These are phyloP conservation scores for Styphnolobium japonicum DNA, from an alignment of 306 rosid species.

Conservation along the genomic window DNA sequence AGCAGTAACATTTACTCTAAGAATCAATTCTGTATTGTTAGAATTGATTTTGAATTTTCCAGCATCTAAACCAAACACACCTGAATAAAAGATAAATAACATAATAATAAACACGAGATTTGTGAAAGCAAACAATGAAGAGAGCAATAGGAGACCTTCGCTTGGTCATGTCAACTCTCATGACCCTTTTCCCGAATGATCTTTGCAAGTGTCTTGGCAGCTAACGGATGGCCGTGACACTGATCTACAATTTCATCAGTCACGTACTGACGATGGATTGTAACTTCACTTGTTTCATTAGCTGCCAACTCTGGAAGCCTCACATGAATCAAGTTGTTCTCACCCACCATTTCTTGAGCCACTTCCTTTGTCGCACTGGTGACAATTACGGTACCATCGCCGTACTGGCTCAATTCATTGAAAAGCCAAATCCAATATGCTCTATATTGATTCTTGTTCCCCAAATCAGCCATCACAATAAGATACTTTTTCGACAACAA, in stretches of 20 bases:
- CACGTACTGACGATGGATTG: no score
- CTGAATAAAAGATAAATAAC: no score
- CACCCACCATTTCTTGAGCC: no score
- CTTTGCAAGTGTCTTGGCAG: slow-evolving; percentile 39
- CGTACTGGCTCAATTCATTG: background rate
- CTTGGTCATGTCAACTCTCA: slow-evolving; percentile 7
- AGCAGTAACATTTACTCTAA: no score
- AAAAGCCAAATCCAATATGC: slow-evolving; percentile 17
- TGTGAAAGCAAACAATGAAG: no score
- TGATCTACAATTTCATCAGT: slow-evolving; percentile 33
- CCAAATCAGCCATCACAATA: slow-evolving; percentile 41
- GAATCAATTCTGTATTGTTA: no score
- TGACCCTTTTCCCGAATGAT: slow-evolving; percentile 12
- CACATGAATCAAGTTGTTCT: background rate
- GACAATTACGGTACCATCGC: background rate
- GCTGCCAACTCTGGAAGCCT: background rate
- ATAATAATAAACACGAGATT: no score
- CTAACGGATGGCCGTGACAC: slow-evolving; percentile 43
- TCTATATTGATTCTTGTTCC: slow-evolving; percentile 22
- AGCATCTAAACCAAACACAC: no score
- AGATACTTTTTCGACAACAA: slow-evolving; percentile 32
- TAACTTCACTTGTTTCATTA: slow-evolving; percentile 3
- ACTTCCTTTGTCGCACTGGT: background rate
- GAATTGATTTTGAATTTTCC: no score
- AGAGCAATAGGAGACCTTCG: no score